Conservation (phyloP, 805 yeast species). For the Barnettozyma botsteinii region DNA sequence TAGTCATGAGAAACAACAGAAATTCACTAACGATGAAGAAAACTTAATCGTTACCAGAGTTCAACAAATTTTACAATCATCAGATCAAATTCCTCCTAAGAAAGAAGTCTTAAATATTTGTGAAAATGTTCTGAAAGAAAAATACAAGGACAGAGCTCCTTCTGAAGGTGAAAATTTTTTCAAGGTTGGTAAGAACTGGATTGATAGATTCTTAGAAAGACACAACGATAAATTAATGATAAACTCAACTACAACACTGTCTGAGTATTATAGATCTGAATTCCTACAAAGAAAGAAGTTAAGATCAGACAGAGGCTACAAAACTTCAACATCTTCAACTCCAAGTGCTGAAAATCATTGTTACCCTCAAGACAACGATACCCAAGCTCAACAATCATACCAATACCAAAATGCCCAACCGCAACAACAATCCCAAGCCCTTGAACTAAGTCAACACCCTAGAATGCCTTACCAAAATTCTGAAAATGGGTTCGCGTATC, state of each 20-base stretch:
- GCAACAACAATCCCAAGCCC: slow-evolving; percentile 1
- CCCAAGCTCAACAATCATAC: too few relatives aligned
- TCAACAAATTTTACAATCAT: slow-evolving; percentile 17
- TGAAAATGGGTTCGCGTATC: slow-evolving; percentile 9
- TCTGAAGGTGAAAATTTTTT: slow-evolving; percentile 15
- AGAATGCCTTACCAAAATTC: slow-evolving; percentile 8
- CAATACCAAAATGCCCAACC: too few relatives aligned
- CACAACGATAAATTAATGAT: slow-evolving; percentile 25
- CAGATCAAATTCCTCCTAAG: slow-evolving; percentile 24
- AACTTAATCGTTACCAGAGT: slow-evolving; percentile 17
- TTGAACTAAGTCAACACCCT: slow-evolving; percentile 2
- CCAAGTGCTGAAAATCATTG: slow-evolving; percentile 12
- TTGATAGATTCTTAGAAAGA: slow-evolving; percentile 26
- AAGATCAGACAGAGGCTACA: slow-evolving; percentile 20
- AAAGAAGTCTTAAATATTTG: slow-evolving; percentile 22
- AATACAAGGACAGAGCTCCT: slow-evolving; percentile 15
- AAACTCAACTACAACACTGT: slow-evolving; percentile 16
- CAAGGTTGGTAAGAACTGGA: slow-evolving; percentile 28
- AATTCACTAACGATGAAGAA: slow-evolving; percentile 26
- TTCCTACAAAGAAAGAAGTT: slow-evolving; percentile 23
- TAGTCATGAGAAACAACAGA: slow-evolving; percentile 27
- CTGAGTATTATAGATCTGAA: slow-evolving; percentile 26
- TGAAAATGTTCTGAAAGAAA: slow-evolving; percentile 20
- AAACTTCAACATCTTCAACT: slow-evolving; percentile 12
- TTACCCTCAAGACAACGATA: neutral